Percentiles rank a stretch among this genome's conserved stretches.
phyloP scores from a whole-genome alignment of 306 rosid species.

The Styphnolobium japonicum region DNA sequence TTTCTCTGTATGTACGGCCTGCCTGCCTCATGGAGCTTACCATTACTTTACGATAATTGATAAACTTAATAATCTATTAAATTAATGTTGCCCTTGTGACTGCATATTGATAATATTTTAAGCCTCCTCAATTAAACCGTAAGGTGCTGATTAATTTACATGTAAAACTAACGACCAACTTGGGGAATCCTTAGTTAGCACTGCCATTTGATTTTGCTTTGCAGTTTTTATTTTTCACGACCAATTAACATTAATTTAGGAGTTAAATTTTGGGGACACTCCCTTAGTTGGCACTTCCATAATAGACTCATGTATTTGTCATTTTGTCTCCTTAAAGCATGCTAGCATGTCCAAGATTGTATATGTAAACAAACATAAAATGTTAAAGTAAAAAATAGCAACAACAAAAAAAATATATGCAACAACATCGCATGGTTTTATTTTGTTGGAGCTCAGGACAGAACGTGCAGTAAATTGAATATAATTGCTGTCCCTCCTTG shows the following conservation, averaged over 20 bases:
- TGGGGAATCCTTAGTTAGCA: conserved; percentile 42
- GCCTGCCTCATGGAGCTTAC: conserved; percentile 31
- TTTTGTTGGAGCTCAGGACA: conserved; percentile 15
- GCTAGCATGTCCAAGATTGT: conserved; percentile 30
- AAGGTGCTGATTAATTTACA: neutral
- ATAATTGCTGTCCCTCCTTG: conserved; percentile 18
- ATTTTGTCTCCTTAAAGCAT: conserved; percentile 52
- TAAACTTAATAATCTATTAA: neutral
- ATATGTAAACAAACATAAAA: conserved; percentile 11
- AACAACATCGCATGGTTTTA: conserved; percentile 17
- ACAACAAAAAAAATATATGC: neutral
- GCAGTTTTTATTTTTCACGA: neutral
- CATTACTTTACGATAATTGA: neutral
- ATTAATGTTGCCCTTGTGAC: conserved; percentile 19
- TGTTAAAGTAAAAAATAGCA: neutral
- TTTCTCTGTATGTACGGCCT: conserved; percentile 53
- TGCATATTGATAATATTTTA: neutral
- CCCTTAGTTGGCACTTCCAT: conserved; percentile 25
- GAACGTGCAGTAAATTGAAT: conserved; percentile 7
- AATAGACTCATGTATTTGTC: conserved; percentile 31
- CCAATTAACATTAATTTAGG: neutral
- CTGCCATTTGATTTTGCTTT: neutral
- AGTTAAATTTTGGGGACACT: neutral
- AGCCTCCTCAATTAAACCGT: conserved; percentile 32
- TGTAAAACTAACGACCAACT: conserved; percentile 29